Conservation (phyloP, 495 filamentous ascomycete genomes). For the Talaromyces trachyspermus region DNA sequence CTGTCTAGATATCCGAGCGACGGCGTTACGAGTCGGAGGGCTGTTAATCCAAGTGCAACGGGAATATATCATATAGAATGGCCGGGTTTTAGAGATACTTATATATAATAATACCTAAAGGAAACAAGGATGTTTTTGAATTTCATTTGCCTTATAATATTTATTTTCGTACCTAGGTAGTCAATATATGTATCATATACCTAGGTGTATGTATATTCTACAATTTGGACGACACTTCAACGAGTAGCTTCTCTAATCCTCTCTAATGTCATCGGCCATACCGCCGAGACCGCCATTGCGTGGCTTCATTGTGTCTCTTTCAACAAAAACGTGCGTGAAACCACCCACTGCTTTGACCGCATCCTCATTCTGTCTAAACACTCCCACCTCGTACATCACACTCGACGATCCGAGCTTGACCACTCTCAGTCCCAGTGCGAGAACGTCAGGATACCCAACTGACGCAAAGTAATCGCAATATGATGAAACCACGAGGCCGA, state of each 20-base stretch:
- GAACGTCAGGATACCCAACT: slow-evolving; percentile 72
- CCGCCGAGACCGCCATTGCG: slow-evolving; percentile 30
- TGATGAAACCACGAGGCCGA: slow-evolving; percentile 76
- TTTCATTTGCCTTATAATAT: no score
- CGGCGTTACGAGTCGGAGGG: slow-evolving; percentile 6
- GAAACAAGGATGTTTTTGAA: no score
- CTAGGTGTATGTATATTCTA: no score
- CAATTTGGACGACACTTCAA: slow-evolving; percentile 7
- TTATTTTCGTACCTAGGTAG: background rate
- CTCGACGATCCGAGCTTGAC: slow-evolving; percentile 79
- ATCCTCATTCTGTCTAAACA: slow-evolving; percentile 73
- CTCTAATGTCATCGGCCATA: slow-evolving; percentile 38
- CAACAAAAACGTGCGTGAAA: slow-evolving; percentile 85
- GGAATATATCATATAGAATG: background rate
- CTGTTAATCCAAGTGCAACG: background rate
- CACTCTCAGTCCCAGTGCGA: slow-evolving; percentile 76
- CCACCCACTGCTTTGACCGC: slow-evolving; percentile 77
- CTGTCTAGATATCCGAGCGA: background rate
- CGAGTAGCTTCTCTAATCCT: slow-evolving; percentile 42
- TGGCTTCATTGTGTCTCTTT: slow-evolving; percentile 63
- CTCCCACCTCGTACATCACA: slow-evolving; percentile 85
- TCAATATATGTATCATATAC: background rate
- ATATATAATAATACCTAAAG: no score
- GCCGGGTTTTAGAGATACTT: no score
- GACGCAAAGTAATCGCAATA: slow-evolving; percentile 79